Evolutionary conservation across 2,329 filamentous ascomycete genomes (phyloP), one percentile per base, ranked within the genome.

Genomic region (Arthroderma sp.): DNA sequence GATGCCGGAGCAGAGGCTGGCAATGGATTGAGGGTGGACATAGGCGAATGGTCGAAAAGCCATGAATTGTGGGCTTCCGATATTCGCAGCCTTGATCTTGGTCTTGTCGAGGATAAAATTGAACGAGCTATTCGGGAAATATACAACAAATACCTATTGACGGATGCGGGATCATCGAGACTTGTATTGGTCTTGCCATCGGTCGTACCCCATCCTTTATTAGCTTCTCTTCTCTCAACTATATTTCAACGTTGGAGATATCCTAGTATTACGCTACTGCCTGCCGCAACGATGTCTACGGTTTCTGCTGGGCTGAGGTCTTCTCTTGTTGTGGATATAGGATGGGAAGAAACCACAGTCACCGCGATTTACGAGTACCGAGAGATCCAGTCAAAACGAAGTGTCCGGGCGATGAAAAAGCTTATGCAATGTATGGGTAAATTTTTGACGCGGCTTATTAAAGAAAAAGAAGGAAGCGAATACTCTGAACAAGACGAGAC

Each of bases 351-450:
- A 63, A 94, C 88, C 0, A 75, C 82, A 0, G 77, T 93, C 22
- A 94, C 86, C 0, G 83, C 81, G 4, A 73, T 96, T 5, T 96
- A 88, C 58, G 91, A 98, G 64, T 94, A 87, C 60, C 80, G 85
- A 44, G 87, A 94, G 60, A 77, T 94, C 1, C 71, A 73, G 10
- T 78, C 77, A 44, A 76, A 72, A 46, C 74, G 85, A 44, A 89
- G 77, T 34, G 71, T 85, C 9, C 74, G 91, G 51, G 87, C 78
- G 31, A 86, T 82, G 48, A 88, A 80, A 56, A 62, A 75, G 46
- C 66, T 96, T 15, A 74, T 82, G 37, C 72, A 82, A 53, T 75
- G 80, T 46, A 80, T 86, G 54, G 83, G 80, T 1, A 55, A 52
- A 30, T 52, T 64, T 38, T 53, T 67, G 29, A 58, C 58, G 37